Evolutionary conservation across 768 basidiomycete species (phyloP).

Genomic region (Lyophyllum decastes): DNA sequence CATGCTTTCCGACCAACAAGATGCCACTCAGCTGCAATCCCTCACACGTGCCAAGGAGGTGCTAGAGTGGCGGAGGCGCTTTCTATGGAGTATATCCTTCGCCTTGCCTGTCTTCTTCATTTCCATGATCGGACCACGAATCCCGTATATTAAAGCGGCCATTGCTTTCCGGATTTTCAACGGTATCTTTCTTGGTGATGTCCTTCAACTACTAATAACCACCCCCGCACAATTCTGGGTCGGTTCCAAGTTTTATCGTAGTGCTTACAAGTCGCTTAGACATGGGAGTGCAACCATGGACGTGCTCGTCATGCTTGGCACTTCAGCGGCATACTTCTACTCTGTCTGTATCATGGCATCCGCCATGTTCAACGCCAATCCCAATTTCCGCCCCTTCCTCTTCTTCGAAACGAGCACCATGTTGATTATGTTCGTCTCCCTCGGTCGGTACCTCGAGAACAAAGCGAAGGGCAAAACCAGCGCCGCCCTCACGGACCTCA

Average conservation of each 20-base stretch:
- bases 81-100: conserved; percentile 74
- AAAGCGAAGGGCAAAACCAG: conserved; percentile 96
- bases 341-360: conserved; percentile 71
- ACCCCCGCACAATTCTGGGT: conserved; percentile 95
- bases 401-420: conserved; percentile 99
- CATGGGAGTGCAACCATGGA: conserved; percentile 97
- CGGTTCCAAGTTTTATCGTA: conserved; percentile 83
- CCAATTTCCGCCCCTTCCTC: conserved; percentile 76
- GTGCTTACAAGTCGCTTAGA: conserved; percentile 88
- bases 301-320: conserved; percentile 94
- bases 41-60: conserved; percentile 91
- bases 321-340: conserved; percentile 92
- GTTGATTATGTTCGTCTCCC: conserved; percentile 95
- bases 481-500: conserved; percentile 93
- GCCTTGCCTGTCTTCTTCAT: conserved; percentile 95
- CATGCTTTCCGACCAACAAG: conserved; percentile 76
- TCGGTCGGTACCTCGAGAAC: conserved; percentile 96
- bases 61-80: conserved; percentile 81
- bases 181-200: conserved; percentile 81
- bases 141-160: conserved; percentile 59
- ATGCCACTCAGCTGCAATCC: conserved; percentile 83
- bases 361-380: conserved; percentile 63
- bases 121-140: conserved; percentile 77
- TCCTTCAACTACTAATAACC: conserved; percentile 74
- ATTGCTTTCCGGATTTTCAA: conserved; percentile 52